These are phyloP conservation scores for Globisporangium paroecandrum DNA, from an alignment of 352 stramenopile genomes.

Conservation along the genomic window DNA sequence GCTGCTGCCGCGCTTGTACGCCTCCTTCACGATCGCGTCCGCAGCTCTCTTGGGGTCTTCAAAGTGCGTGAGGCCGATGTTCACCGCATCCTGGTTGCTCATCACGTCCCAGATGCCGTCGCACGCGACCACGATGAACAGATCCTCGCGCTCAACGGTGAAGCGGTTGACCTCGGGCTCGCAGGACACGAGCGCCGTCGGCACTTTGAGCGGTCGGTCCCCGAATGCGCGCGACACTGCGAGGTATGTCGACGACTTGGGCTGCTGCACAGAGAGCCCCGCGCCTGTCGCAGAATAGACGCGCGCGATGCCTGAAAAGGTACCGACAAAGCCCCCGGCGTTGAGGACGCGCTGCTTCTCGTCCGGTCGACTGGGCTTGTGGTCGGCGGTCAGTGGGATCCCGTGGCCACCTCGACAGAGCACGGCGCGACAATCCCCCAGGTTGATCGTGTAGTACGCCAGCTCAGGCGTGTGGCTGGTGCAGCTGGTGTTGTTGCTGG, in stretches of 20 bases:
- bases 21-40: conserved; percentile 48
- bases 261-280: conserved; percentile 28
- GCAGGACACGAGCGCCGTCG: conserved; percentile 42
- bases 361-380: conserved; percentile 47
- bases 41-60: conserved; percentile 39
- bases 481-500: conserved; percentile 10
- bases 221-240: conserved; percentile 63
- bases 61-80: conserved; percentile 40
- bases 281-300: conserved; percentile 49
- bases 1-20: conserved; percentile 46
- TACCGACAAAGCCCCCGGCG: conserved; percentile 46
- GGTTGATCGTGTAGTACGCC: conserved; percentile 54
- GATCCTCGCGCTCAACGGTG: conserved; percentile 34
- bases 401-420: conserved; percentile 41
- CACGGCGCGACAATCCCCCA: conserved; percentile 63
- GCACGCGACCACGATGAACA: conserved; percentile 58
- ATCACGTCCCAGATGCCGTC: conserved; percentile 66
- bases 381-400: conserved; percentile 46
- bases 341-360: conserved; percentile 51
- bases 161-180: conserved; percentile 44
- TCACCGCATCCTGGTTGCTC: conserved; percentile 53
- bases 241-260: conserved; percentile 37
- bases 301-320: conserved; percentile 42
- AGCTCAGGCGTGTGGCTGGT: background rate
- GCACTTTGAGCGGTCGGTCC: conserved; percentile 48